A percentile compares a stretch with the other conserved stretches of the same genome.
phyloP scores from a whole-genome alignment of 495 filamentous ascomycete species.

The Aspergillus sclerotioniger region DNA sequence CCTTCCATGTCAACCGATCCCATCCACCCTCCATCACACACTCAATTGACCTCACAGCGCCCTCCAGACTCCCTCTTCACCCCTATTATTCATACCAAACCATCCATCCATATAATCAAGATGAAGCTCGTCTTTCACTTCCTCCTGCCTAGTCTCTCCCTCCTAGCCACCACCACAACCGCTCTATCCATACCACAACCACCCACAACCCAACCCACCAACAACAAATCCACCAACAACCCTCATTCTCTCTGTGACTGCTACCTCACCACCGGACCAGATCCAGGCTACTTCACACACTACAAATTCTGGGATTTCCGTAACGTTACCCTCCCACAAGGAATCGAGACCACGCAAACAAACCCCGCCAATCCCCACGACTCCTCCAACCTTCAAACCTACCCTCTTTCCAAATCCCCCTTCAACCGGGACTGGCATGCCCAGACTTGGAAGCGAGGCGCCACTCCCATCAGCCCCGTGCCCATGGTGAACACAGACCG shows the following conservation, averaged over 20 bases:
- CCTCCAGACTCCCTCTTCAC: neutral
- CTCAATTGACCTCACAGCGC: neutral
- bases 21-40: neutral
- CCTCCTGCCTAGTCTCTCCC: constrained; percentile 11
- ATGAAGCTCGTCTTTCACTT: constrained; percentile 6
- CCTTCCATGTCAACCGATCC: neutral
- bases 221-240: neutral
- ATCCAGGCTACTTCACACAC: constrained; percentile 56
- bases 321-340: constrained; percentile 25
- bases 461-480: constrained; percentile 43
- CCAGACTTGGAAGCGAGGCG: constrained; percentile 55
- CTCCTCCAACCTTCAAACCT: constrained; percentile 10
- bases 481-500: constrained; percentile 60
- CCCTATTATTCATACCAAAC: neutral
- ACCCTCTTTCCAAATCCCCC: constrained; percentile 34
- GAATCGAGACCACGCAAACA: constrained; percentile 4
- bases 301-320: constrained; percentile 72
- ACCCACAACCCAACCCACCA: neutral
- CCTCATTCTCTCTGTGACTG: constrained; percentile 33
- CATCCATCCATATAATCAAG: neutral
- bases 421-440: constrained; percentile 55
- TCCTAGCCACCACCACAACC: constrained; percentile 6
- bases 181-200: neutral
- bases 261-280: constrained; percentile 36
- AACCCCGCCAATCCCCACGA: neutral